A percentile compares a stretch with the other conserved stretches of the same genome.
phyloP scores from a whole-genome alignment of 306 rosid species.

The Oemleria cerasiformis region DNA sequence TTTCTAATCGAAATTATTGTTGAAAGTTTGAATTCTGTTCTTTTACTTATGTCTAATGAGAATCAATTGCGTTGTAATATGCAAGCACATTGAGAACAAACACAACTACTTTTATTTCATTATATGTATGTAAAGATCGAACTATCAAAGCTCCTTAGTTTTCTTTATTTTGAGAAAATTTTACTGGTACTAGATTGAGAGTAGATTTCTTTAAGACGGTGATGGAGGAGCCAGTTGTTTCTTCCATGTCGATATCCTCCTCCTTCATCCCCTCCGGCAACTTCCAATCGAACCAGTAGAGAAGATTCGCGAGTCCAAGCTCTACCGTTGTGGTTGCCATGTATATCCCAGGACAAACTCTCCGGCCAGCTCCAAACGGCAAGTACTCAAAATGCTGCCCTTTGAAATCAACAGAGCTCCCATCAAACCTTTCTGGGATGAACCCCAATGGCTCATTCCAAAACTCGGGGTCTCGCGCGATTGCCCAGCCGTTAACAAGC shows the following conservation, averaged over 20 bases:
- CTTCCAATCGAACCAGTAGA: slow-evolving; percentile 44
- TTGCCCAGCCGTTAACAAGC: slow-evolving; percentile 36
- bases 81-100: no score
- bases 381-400: slow-evolving; percentile 42
- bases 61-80: no score
- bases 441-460: slow-evolving; percentile 32
- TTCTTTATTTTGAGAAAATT: neutral
- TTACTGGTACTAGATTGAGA: slow-evolving; percentile 30
- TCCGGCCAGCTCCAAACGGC: slow-evolving; percentile 48
- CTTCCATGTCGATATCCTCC: slow-evolving; percentile 43
- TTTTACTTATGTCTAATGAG: no score
- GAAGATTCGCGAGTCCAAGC: slow-evolving; percentile 41
- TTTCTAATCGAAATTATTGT: no score
- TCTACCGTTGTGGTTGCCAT: slow-evolving; percentile 29
- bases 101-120: no score
- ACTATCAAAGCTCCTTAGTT: no score
- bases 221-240: slow-evolving; percentile 23
- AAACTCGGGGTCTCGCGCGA: slow-evolving; percentile 35
- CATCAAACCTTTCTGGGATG: slow-evolving; percentile 42
- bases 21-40: no score
- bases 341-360: slow-evolving; percentile 38
- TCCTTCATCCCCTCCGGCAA: slow-evolving; percentile 32
- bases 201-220: slow-evolving; percentile 31
- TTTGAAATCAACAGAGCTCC: slow-evolving; percentile 26
- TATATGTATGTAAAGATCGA: no score